Evolutionary conservation across 306 rosid genomes (phyloP), one percentile per base, ranked within the genome.

Genomic region (Fagus sylvatica): DNA sequence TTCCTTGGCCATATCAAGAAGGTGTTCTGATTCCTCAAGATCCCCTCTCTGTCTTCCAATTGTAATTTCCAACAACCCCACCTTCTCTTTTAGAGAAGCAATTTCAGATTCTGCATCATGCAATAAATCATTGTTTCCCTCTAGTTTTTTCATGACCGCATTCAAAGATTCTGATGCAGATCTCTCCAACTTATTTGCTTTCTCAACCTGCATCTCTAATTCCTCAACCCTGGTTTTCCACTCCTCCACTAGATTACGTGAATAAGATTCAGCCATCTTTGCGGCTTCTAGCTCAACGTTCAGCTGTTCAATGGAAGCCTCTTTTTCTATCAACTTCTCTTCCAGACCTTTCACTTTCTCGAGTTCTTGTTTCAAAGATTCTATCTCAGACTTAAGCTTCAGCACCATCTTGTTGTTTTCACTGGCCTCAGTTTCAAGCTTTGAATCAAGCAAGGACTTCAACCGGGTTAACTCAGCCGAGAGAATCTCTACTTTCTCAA

Each of bases 221-320:
- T 92, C 93, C 78, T 87, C 93, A 13, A 88, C 86, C 86, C 72
- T 91, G 39, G 46, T 65, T 28, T 75, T 85, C 89, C 95, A 92
- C 87, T 92, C 98, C 79, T 86, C 93, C 7, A 91, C 87, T 76
- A 92, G 42, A 74, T 89, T 87, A 59, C 56, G 91, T 4, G 97
- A 88, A 49, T 91, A 91, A 67, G 98, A 91, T 72, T 92, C 98
- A 53, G 96, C 97, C 92, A 91, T 88, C 80, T 83, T 95, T 57
- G 93, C 92, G 40, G 98, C 94, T 85, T 95, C 97, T 56, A 91
- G 88, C 75, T 95, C 98, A 43, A 92, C 85, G 42, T 89, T 88
- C 74, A 91, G 91, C 75, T 88, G 96, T 62, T 95, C 98, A 72
- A 92, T 87, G 43, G 72, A 74, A 72, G 79, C 83, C 79, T 92